Evolutionary conservation across 495 filamentous ascomycete species (phyloP), one percentile per base, ranked within the genome.

Genomic region (Pseudomonodictys pantanalensis): DNA sequence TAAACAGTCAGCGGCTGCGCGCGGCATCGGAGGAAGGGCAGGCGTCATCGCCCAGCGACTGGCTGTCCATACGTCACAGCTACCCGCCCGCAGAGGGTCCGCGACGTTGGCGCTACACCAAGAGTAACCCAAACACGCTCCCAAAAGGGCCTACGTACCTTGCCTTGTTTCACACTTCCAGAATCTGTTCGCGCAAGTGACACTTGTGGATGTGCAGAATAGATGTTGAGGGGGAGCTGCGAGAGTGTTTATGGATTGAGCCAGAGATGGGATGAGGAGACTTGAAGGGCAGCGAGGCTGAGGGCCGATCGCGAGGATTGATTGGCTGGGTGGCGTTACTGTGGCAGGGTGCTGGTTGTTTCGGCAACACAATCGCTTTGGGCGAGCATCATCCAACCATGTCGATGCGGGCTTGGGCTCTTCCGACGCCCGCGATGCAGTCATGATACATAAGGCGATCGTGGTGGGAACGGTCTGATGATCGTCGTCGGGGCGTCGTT

Each of bases 331-430:
- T n/a, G 1, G 32, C 35, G 56, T 60, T 60, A 53, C 56, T 52
- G 56, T 44, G 56, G 23, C 56, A 60, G 4, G 11, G 8, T 4
- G 20, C 17, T 48, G 48, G 56, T 60, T 60, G 56, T 52, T 60
- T 60, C 48, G 56, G 56, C 56, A 60, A 60, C 56, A 44, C n/a
- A 3, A 23, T 25, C 3, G 24, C 29, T 32, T 9, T 26, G 7
- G 18, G 23, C 47, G 24, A 23, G 4, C 23, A 24, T 6, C 47
- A 5, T 5, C 47, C 23, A 50, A 3, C 47, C 24, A 28, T 28
- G 9, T 8, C 47, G n/a, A 22, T 20, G 15, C 24, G 9, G 25
- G 24, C 18, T 22, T 17, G 12, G 20, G 12, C 25, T 22, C 18
- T 23, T 46, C 43, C 18, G 20, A 46, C 15, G 20, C 38, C 15